These are phyloP conservation scores for Takashimella koratensis DNA, from an alignment of 1,284 basidiomycete species.

Conservation along the genomic window DNA sequence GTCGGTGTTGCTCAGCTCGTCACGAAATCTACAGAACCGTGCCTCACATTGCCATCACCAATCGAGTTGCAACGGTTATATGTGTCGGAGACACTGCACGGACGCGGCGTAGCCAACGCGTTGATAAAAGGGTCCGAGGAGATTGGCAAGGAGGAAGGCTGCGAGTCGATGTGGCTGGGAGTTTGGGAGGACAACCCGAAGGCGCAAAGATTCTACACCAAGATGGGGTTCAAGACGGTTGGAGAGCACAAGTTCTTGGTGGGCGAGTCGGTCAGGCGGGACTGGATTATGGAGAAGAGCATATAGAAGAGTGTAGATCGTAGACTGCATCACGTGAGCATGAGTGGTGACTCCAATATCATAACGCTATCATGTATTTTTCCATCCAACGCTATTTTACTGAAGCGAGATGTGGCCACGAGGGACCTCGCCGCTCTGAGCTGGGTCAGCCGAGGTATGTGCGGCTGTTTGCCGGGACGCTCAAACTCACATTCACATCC, in stretches of 20 bases:
- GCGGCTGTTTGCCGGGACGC: too few relatives aligned
- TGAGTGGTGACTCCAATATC: not conserved
- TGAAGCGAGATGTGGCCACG: slow-evolving; percentile 21
- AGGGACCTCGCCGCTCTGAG: slow-evolving; percentile 21
- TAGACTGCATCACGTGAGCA: not conserved
- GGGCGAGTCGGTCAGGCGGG: slow-evolving; percentile 15
- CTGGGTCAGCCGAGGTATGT: too few relatives aligned
- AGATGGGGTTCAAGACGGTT: not conserved
- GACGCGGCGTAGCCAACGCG: not conserved
- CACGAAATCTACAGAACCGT: slow-evolving; percentile 9
- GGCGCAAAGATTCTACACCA: not conserved
- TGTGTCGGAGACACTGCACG: slow-evolving; percentile 4
- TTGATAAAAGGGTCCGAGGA: not conserved
- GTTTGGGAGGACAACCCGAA: not conserved
- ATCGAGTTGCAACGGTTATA: slow-evolving; percentile 29
- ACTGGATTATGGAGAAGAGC: slow-evolving; percentile 21
- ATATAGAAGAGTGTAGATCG: slow-evolving; percentile 3
- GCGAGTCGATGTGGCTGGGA: not conserved
- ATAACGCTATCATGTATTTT: not conserved
- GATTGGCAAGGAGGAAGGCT: not conserved
- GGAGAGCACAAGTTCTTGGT: slow-evolving; percentile 20
- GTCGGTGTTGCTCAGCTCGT: slow-evolving; percentile 21
- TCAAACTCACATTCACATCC: slow-evolving; percentile 35
- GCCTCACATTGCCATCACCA: slow-evolving; percentile 7
- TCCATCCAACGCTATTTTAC: too few relatives aligned